Base-by-base conservation (phyloP, 1,139 yeast genomes). In the Debaryomyces udenii region DNA sequence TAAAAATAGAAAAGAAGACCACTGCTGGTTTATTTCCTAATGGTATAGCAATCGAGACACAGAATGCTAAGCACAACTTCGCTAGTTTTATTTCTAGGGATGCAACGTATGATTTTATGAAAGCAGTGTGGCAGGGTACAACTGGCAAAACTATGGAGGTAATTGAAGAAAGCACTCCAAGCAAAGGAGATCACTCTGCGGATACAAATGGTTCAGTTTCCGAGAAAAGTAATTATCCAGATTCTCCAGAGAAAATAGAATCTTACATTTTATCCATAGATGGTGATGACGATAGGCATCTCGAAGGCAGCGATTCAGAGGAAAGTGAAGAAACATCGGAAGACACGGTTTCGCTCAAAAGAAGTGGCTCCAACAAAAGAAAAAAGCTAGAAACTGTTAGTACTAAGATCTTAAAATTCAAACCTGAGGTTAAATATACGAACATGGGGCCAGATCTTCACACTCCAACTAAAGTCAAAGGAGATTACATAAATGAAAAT, bases 1-100 rank as follows among this genome's bases (percentile, higher is more conserved):
- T 79, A 3, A 73, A 78, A 18, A 76, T 93, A 51, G 96, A 90
- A 52, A 87, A 88, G 63, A 82, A 81, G 48, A 75, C 81, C 32
- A 89, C 96, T 0, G 96, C 90, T 1, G 96, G 96, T 0, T 68
- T 93, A 24, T 89, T 93, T 57, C 96, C 97, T 11, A 91, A 91
- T 60, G 98, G 96, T 2, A 86, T 91, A 13, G 71, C 78, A 9
- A 71, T 90, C n/a, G 84, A 82, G 47, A 85, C 96, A 1, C 71
- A 67, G 7, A 85, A 80, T 45, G 77, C 81, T 1, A 79, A 78
- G 47, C 88, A 90, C 53, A 76, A 76, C 3, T 91, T 93, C 71
- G 96, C 96, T 13, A 87, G 96, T 46, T 89, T 93, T 56, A 71
- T 89, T 4, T 81, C 95, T 1, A 71, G 98, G 47, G 97, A 91